Percentiles rank a stretch among this genome's conserved stretches.
Evolutionary conservation across 1,139 yeast species (phyloP).

Genomic region (Zygoascus meyerae): DNA sequence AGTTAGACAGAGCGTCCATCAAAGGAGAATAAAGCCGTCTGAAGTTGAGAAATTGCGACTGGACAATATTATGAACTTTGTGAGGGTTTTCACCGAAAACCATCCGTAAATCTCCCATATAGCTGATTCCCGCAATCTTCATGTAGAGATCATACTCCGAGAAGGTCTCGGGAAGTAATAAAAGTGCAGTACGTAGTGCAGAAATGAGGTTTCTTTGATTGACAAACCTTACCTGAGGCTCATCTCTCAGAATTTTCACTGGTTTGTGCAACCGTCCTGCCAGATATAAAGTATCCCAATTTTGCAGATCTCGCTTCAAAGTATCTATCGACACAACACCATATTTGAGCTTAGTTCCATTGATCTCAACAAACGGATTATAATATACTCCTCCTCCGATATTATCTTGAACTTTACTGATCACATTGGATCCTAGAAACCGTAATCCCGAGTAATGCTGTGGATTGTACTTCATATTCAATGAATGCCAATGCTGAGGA

Average conservation of each 20-base stretch:
- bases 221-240: constrained; percentile 54
- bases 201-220: constrained; percentile 73
- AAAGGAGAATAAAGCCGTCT: constrained; percentile 67
- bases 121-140: constrained; percentile 74
- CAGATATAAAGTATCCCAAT: constrained; percentile 80
- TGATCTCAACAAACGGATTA: constrained; percentile 76
- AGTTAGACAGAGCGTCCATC: constrained; percentile 41
- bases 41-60: constrained; percentile 66
- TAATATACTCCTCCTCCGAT: constrained; percentile 91
- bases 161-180: constrained; percentile 49
- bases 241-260: constrained; percentile 65
- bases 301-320: constrained; percentile 59
- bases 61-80: constrained; percentile 79
- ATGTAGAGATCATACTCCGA: constrained; percentile 64
- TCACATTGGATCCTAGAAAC: constrained; percentile 52
- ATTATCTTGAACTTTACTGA: constrained; percentile 53
- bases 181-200: constrained; percentile 70
- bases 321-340: constrained; percentile 70
- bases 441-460: constrained; percentile 71
- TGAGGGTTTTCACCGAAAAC: constrained; percentile 84
- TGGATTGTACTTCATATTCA: constrained; percentile 60
- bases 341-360: constrained; percentile 66
- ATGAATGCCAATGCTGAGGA: constrained; percentile 67
- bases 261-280: constrained; percentile 97
- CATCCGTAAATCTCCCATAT: constrained; percentile 88